Base-by-base conservation (phyloP, 805 yeast genomes). In the Tetrapisispora fleetii region DNA sequence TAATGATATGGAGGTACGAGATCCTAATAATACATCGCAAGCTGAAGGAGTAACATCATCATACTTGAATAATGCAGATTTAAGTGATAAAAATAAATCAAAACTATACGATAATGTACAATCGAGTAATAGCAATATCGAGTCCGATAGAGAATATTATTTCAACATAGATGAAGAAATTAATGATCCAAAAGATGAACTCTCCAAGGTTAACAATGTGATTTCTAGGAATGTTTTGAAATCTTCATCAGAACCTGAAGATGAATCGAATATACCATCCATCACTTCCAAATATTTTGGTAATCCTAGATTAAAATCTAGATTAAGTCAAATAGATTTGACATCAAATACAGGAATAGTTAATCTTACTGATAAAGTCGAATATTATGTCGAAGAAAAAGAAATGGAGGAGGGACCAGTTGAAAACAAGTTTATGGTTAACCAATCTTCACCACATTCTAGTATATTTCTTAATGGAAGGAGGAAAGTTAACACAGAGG, bases 231-330 rank as follows among this genome's bases (percentile, higher is more conserved):
- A 36, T 36, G n/a, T 36, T 36, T 17, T 36, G n/a, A n/a, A 36
- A 19, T 5, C 38, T 18, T 37, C 40, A 24, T 30, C 24, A 38
- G 65, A 63, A 46, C 48, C 57, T 45, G 48, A 46, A 36, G 17
- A 52, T 21, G 45, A 51, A 2, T 27, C 13, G 6, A 32, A 3
- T 7, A 19, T 11, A 14, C 32, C 45, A 13, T 37, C 30, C 2
- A 16, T 16, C 2, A 16, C 24, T 18, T 42, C 45, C 4, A 42
- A 42, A 33, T 42, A 32, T 21, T 42, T 42, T 22, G 17, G 27
- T 21, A 10, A 33, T 7, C 13, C 45, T 6, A 32, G 16, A 16
- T 42, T 42, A 9, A 30, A 41, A 33, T 18, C 41, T 4, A 38
- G 17, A 14, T 18, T 5, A 22, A 14, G 16, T 22, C 32, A 22